A percentile compares a stretch with the other conserved stretches of the same genome.
phyloP scores from a whole-genome alignment of 2,329 filamentous ascomycete species.

The Leptosphaerulina australis region DNA sequence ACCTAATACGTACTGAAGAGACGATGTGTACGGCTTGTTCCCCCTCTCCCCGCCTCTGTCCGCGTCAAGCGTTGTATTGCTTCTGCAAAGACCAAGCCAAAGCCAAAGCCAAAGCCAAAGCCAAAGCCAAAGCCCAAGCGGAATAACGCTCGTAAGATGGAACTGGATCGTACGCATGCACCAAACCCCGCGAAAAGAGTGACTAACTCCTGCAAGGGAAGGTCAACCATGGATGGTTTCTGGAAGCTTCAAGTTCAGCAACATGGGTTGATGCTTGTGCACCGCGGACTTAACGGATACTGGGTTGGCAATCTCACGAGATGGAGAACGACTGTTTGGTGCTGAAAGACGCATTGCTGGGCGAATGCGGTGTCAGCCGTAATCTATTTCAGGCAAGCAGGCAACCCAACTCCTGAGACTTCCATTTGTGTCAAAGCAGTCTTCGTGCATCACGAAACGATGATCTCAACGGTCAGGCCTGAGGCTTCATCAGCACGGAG shows the following conservation, averaged over 20 bases:
- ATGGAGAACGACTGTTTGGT: constrained; percentile 12
- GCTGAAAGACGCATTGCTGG: constrained; percentile 20
- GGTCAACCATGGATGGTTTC: constrained; percentile 34
- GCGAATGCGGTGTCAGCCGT: constrained; percentile 5
- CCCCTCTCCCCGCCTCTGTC: constrained; percentile 25
- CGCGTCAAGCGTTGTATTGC: constrained; percentile 27
- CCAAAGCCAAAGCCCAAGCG: constrained; percentile 31
- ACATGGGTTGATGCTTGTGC: constrained; percentile 19
- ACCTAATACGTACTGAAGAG: constrained; percentile 20
- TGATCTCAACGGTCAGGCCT: constrained; percentile 21
- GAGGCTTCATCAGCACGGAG: constrained; percentile 31
- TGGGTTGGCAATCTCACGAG: constrained; percentile 34
- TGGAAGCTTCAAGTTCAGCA: constrained; percentile 19
- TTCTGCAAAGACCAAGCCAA: constrained; percentile 31
- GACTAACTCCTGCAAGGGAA: constrained; percentile 35
- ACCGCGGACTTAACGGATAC: constrained; percentile 20
- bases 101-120: constrained; percentile 30
- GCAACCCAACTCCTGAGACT: constrained; percentile 10
- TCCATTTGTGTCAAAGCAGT: constrained; percentile 17
- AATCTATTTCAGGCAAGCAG: constrained; percentile 12
- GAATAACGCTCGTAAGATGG: constrained; percentile 32
- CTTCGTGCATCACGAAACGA: constrained; percentile 22
- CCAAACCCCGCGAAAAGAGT: constrained; percentile 42
- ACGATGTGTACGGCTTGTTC: constrained; percentile 15
- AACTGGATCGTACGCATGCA: constrained; percentile 28